Percentiles rank a stretch among this genome's conserved stretches.
Evolutionary conservation across 1,139 yeast genomes (phyloP).

Genomic region (Hyphopichia wangnamkhiaoensis): DNA sequence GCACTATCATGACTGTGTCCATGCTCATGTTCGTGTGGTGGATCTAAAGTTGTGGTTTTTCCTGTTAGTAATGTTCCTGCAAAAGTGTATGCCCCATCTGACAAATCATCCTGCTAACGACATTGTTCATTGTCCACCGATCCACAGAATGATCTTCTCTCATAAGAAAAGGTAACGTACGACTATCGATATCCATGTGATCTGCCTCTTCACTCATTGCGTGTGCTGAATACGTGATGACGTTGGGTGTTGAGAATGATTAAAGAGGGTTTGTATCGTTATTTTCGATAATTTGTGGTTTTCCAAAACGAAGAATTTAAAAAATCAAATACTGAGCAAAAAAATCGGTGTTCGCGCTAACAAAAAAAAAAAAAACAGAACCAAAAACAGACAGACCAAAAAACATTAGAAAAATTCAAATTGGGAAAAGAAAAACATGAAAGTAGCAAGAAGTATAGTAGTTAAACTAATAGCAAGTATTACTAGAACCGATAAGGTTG

Average conservation of each 20-base stretch:
- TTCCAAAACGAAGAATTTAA: not conserved
- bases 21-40: conserved; percentile 3
- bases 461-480: not conserved
- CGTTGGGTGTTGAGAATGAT: not conserved
- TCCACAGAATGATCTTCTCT: no score
- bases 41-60: no score
- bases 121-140: not conserved
- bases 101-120: not conserved
- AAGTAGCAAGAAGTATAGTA: not conserved
- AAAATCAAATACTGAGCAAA: not conserved
- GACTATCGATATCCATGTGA: conserved; percentile 35
- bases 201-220: conserved; percentile 23
- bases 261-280: not conserved
- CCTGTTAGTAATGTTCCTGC: not conserved
- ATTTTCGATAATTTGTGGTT: no score
- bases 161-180: conserved; percentile 19
- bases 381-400: not conserved
- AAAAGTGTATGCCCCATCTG: not conserved
- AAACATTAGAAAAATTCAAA: not conserved
- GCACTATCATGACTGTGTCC: not conserved
- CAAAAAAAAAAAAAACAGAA: not conserved
- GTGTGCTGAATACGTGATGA: not conserved
- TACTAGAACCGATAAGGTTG: not conserved
- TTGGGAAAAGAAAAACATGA: not conserved
- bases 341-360: not conserved